These are phyloP conservation scores for Rhodosporidiobolus sp. DNA, from an alignment of 768 basidiomycete species.

Conservation along the genomic window DNA sequence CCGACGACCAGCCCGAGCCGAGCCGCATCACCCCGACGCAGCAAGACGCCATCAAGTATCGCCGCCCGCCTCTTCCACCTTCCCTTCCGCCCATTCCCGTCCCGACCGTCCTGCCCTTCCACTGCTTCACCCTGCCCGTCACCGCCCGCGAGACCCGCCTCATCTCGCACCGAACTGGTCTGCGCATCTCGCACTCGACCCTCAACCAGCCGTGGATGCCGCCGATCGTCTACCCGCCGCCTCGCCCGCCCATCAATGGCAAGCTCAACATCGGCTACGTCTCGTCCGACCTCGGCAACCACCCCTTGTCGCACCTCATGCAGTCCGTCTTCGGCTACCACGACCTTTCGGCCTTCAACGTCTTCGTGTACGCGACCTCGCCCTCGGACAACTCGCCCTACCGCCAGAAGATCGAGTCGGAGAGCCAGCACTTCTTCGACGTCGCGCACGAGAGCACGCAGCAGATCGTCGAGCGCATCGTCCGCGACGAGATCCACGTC, in stretches of 20 bases:
- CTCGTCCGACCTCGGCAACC: slow-evolving; percentile 57
- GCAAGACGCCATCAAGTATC: slow-evolving; percentile 6
- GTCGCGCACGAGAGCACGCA: slow-evolving; percentile 51
- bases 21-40: slow-evolving; percentile 13
- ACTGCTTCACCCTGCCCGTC: slow-evolving; percentile 57
- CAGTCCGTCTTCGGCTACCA: slow-evolving; percentile 56
- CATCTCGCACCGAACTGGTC: slow-evolving; percentile 56
- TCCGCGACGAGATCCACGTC: slow-evolving; percentile 55
- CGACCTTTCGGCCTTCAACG: slow-evolving; percentile 50
- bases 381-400: slow-evolving; percentile 55
- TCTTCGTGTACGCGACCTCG: slow-evolving; percentile 57
- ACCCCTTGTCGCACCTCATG: slow-evolving; percentile 59
- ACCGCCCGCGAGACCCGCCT: slow-evolving; percentile 52
- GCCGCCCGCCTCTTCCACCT: slow-evolving; percentile 30
- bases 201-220: slow-evolving; percentile 54
- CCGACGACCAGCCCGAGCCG: not conserved
- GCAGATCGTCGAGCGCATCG: slow-evolving; percentile 52
- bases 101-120: slow-evolving; percentile 55
- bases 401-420: slow-evolving; percentile 53
- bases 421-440: slow-evolving; percentile 52
- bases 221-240: slow-evolving; percentile 50
- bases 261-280: slow-evolving; percentile 57
- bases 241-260: slow-evolving; percentile 50
- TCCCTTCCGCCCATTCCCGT: slow-evolving; percentile 29
- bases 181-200: slow-evolving; percentile 54